Conservation (phyloP, 768 basidiomycete species). For the Amanita jacksonii region DNA sequence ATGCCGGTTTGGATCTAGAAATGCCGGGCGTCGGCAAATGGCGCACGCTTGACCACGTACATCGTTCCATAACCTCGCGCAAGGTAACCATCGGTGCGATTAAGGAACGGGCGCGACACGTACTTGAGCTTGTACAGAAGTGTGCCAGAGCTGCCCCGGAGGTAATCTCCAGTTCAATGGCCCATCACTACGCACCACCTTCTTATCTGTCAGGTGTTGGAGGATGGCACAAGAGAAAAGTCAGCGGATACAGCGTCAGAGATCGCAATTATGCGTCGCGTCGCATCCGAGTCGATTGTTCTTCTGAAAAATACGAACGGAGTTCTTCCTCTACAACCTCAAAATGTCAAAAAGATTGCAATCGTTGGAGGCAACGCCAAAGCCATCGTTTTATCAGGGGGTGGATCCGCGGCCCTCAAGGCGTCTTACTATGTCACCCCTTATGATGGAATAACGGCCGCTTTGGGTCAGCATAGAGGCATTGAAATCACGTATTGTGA, state of each 20-base stretch:
- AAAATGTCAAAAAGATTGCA: constrained; percentile 54
- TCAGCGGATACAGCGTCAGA: constrained; percentile 55
- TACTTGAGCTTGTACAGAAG: constrained; percentile 61
- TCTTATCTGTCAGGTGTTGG: constrained; percentile 38
- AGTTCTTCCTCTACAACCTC: constrained; percentile 42
- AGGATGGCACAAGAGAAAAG: constrained; percentile 60
- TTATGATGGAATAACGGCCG: constrained; percentile 53
- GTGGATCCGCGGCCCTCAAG: constrained; percentile 65
- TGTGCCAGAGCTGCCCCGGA: constrained; percentile 60
- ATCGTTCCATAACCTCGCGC: constrained; percentile 45
- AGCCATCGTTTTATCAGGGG: constrained; percentile 51
- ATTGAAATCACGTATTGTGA: no score
- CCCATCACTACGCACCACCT: not conserved
- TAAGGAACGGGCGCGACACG: constrained; percentile 55
- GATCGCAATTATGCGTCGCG: constrained; percentile 49
- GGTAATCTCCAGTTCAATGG: constrained; percentile 21
- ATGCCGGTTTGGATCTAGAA: constrained; percentile 74
- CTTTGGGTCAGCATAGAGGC: no score
- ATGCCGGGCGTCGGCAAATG: constrained; percentile 75
- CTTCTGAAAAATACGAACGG: constrained; percentile 59
- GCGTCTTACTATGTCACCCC: constrained; percentile 71
- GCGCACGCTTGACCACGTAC: constrained; percentile 61
- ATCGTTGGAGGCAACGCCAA: constrained; percentile 71
- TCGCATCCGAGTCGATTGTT: constrained; percentile 66
- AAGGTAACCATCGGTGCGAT: constrained; percentile 60